Evolutionary conservation across 2,329 filamentous ascomycete species (phyloP), one percentile per base, ranked within the genome.

Genomic region (Metarhizium anisopliae): DNA sequence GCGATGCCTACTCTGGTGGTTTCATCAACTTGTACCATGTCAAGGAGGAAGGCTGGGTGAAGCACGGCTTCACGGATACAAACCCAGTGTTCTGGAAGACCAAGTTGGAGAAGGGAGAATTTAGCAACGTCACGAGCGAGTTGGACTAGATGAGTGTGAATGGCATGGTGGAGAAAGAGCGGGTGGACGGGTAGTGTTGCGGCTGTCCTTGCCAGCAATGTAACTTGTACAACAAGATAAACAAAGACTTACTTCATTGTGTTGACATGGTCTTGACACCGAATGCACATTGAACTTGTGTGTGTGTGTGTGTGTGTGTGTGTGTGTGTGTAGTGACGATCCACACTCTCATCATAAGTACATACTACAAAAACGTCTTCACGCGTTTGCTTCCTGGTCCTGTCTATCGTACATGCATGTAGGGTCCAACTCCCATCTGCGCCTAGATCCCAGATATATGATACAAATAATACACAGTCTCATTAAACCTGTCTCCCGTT

Each of bases 21-120:
- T 97, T 84, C 77, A 96, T 99, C 81, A 99, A 99, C 78, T 72
- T 97, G 69, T 99, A 99, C 76, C 94, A 99, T 69, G 92, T 99
- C 71, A 96, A 96, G 85, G 93, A 99, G 79, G 87, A 91, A 61
- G 94, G 94, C 65, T 99, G 94, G 94, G 92, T 95, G 68, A 96
- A 95, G 83, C 93, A 97, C 70, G 94, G 94, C 60, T 99, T 99
- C 82, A 91, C 80, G 69, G 94, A 99, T 74, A 97, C 93, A 65
- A 96, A 97, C 79, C 93, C 93, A 49, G 95, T 97, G 70, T 99
- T 99, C 86, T 99, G 94, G 94, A 88, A 95, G 81, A 96, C 92
- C 52, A 99, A 99, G 85, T 76, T 99, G 68, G 88, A 96, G 73
- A 95, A 95, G 84, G 92, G 92, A 73, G 94, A 99, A 79, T 99